A percentile compares a stretch with the other conserved stretches of the same genome.
Evolutionary conservation across 352 stramenopile species (phyloP).

Genomic region (Globisporangium polare): DNA sequence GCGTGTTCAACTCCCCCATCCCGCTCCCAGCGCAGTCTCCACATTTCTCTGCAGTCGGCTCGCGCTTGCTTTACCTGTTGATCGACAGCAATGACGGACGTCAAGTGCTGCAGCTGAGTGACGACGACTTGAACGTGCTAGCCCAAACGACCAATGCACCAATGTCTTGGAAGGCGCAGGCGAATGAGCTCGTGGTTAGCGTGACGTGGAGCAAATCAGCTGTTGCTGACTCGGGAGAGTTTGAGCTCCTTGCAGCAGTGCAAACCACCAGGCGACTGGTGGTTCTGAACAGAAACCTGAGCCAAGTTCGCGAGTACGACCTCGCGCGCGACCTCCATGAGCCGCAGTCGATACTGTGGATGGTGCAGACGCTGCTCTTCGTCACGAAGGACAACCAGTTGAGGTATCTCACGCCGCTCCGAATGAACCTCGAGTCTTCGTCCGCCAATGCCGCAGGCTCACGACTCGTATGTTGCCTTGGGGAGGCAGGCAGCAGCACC

Average conservation of each 20-base stretch:
- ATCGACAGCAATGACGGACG: background rate
- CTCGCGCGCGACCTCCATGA: slow-evolving; percentile 28
- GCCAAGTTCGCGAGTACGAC: slow-evolving; percentile 34
- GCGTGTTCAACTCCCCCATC: slow-evolving; percentile 55
- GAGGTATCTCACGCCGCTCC: slow-evolving; percentile 47
- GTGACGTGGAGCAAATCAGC: slow-evolving; percentile 45
- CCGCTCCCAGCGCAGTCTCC: slow-evolving; percentile 27
- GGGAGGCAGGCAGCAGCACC: background rate
- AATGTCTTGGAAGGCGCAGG: slow-evolving; percentile 27
- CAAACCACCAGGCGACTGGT: slow-evolving; percentile 54
- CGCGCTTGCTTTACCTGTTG: slow-evolving; percentile 44
- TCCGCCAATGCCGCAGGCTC: slow-evolving; percentile 5
- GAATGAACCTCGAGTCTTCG: background rate
- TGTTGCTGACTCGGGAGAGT: background rate
- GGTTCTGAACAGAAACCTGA: slow-evolving; percentile 39
- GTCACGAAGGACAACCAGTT: slow-evolving; percentile 46
- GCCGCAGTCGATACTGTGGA: slow-evolving; percentile 60
- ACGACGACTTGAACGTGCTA: slow-evolving; percentile 42
- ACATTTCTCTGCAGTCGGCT: slow-evolving; percentile 23
- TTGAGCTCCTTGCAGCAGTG: slow-evolving; percentile 33
- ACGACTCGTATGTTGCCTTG: slow-evolving; percentile 32
- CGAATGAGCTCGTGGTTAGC: slow-evolving; percentile 43
- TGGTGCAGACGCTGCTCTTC: slow-evolving; percentile 62
- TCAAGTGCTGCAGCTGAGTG: slow-evolving; percentile 46
- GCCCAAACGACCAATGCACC: background rate